A percentile compares a stretch with the other conserved stretches of the same genome.
phyloP scores from a whole-genome alignment of 495 filamentous ascomycete genomes.

The Xylaria telfairii region DNA sequence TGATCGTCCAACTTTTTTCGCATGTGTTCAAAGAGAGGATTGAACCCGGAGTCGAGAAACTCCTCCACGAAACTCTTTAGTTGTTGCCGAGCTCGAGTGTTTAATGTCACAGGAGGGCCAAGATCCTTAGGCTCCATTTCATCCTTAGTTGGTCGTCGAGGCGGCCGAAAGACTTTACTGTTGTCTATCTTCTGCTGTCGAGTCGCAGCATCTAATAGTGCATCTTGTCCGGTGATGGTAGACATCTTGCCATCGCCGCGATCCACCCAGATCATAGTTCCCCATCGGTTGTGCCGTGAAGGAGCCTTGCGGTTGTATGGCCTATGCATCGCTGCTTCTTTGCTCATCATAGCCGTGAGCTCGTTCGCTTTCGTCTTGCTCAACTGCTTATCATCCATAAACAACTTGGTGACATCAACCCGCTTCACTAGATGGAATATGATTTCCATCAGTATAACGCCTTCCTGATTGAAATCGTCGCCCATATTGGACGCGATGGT shows the following conservation, averaged over 20 bases:
- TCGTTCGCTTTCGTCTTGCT: slow-evolving; percentile 72
- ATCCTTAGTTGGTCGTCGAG: slow-evolving; percentile 66
- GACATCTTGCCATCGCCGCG: slow-evolving; percentile 79
- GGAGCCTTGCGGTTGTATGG: slow-evolving; percentile 80
- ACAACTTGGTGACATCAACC: slow-evolving; percentile 83
- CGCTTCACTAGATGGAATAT: slow-evolving; percentile 93
- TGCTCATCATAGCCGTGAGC: slow-evolving; percentile 71
- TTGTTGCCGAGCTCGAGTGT: slow-evolving; percentile 69
- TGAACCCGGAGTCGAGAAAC: slow-evolving; percentile 94
- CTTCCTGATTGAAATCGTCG: slow-evolving; percentile 89
- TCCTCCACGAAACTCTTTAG: slow-evolving; percentile 87
- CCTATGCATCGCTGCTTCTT: slow-evolving; percentile 80
- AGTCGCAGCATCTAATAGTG: slow-evolving; percentile 72
- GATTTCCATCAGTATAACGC: slow-evolving; percentile 83
- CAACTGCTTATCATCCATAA: slow-evolving; percentile 77
- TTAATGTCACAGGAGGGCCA: slow-evolving; percentile 71
- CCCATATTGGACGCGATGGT: slow-evolving; percentile 89
- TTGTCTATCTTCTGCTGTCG: slow-evolving; percentile 88
- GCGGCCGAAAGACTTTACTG: slow-evolving; percentile 87
- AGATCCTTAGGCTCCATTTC: slow-evolving; percentile 76
- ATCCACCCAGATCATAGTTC: slow-evolving; percentile 97
- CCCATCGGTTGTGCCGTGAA: slow-evolving; percentile 91
- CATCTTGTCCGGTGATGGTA: slow-evolving; percentile 86
- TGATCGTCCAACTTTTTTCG: slow-evolving; percentile 91
- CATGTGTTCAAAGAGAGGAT: slow-evolving; percentile 86